Conservation (phyloP, 352 stramenopile genomes). For the Globisporangium lucens region DNA sequence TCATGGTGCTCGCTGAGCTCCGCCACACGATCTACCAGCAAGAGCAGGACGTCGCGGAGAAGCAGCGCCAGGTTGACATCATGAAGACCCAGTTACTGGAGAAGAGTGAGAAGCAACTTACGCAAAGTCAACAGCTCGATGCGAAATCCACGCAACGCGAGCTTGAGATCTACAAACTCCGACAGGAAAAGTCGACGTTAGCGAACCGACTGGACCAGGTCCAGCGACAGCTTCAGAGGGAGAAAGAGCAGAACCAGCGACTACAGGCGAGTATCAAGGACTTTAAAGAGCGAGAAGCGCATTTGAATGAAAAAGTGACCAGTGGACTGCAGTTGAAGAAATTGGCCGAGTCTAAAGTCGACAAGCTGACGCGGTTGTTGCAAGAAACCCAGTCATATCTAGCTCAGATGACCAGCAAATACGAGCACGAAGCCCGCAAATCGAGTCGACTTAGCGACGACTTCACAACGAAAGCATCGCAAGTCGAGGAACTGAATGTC, state of each 20-base stretch:
- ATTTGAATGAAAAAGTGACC: conserved; percentile 21
- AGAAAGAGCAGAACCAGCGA: conserved; percentile 15
- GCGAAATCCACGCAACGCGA: conserved; percentile 19
- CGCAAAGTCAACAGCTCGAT: conserved; percentile 21
- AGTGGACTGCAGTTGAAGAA: conserved; percentile 27
- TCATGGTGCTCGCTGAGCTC: conserved; percentile 72
- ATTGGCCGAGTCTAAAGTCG: conserved; percentile 21
- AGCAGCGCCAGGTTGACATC: conserved; percentile 12
- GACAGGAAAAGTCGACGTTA: conserved; percentile 28
- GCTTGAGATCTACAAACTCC: conserved; percentile 19
- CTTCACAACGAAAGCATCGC: conserved; percentile 20
- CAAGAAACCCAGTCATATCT: conserved; percentile 21
- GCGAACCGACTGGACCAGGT: conserved; percentile 26
- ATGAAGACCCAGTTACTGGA: conserved; percentile 24
- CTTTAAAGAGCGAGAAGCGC: conserved; percentile 19
- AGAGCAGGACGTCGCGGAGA: conserved; percentile 49
- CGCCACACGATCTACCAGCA: conserved; percentile 76
- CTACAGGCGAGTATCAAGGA: conserved; percentile 19
- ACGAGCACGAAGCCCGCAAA: conserved; percentile 20
- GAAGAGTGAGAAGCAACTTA: conserved; percentile 23
- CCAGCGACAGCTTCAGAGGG: conserved; percentile 30
- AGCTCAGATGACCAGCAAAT: conserved; percentile 12
- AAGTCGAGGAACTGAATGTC: conserved; percentile 58
- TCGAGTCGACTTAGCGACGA: conserved; percentile 21
- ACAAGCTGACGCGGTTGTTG: conserved; percentile 21